These are phyloP conservation scores for Teunomyces kruisii DNA, from an alignment of 805 yeast species.

Conservation along the genomic window DNA sequence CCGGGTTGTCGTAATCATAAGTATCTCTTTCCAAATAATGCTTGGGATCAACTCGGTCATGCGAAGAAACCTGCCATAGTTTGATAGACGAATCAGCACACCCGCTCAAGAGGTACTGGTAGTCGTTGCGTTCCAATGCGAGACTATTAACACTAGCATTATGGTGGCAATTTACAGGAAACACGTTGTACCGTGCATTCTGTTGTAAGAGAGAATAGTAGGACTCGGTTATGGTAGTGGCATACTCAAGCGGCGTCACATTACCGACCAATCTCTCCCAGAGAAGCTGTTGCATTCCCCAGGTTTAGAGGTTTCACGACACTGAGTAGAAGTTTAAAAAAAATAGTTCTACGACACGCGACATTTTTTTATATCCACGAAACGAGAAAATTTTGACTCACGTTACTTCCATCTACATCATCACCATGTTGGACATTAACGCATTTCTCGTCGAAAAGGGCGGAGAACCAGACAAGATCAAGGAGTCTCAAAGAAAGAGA, in stretches of 20 bases:
- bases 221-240: constrained; percentile 36
- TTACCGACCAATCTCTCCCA: constrained; percentile 32
- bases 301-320: not conserved
- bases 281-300: constrained; percentile 39
- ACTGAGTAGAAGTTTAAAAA: not conserved
- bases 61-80: constrained; percentile 55
- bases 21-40: constrained; percentile 17
- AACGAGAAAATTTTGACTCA: not conserved
- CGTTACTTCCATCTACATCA: not conserved
- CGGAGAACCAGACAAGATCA: constrained; percentile 88
- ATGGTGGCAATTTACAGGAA: constrained; percentile 45
- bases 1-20: constrained; percentile 34
- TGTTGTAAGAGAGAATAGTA: constrained; percentile 32
- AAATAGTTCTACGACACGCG: not conserved
- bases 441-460: constrained; percentile 95
- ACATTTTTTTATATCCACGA: constrained; percentile 3
- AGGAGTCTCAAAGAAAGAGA: constrained; percentile 88
- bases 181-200: constrained; percentile 20
- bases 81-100: constrained; percentile 69
- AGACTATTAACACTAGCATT: constrained; percentile 60
- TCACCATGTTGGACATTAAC: constrained; percentile 81
- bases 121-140: constrained; percentile 49
- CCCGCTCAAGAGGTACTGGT: constrained; percentile 61
- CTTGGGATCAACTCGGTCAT: constrained; percentile 14
- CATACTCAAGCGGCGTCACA: constrained; percentile 32